Evolutionary conservation across 441 rosid species (phyloP).

Genomic region (Brassica hybrid): DNA sequence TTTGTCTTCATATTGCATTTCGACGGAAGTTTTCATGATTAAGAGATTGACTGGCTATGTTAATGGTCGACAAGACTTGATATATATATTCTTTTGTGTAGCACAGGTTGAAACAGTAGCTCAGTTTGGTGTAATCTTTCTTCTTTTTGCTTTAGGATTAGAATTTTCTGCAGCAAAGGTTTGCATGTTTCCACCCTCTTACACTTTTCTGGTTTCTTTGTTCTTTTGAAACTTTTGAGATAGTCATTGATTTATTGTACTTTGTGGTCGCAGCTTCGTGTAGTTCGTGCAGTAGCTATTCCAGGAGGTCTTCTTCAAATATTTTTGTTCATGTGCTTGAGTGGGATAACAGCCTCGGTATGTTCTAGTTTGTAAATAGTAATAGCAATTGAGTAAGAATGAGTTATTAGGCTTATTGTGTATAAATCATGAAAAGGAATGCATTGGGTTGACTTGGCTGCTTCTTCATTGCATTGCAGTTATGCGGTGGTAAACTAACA

Average conservation of each 20-base stretch:
- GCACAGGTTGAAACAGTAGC: conserved; percentile 97
- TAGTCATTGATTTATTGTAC: no score
- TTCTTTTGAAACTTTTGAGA: conserved; percentile 20
- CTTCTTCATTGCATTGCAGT: conserved; percentile 55
- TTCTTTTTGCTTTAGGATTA: conserved; percentile 93
- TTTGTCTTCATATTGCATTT: conserved; percentile 10
- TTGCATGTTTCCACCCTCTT: conserved; percentile 39
- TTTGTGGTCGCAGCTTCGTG: conserved; percentile 73
- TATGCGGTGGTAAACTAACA: conserved; percentile 92
- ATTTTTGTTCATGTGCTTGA: conserved; percentile 89
- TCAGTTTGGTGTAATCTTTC: conserved; percentile 97
- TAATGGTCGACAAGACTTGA: conserved; percentile 28
- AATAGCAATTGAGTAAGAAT: conserved; percentile 5
- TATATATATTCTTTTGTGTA: conserved; percentile 18
- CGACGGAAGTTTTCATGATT: neutral
- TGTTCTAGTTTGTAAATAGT: conserved; percentile 34
- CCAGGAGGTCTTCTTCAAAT: conserved; percentile 97
- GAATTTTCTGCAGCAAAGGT: conserved; percentile 94
- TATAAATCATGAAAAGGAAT: conserved; percentile 7
- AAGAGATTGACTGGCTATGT: conserved; percentile 1
- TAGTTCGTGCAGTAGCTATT: conserved; percentile 96
- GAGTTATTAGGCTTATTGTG: conserved; percentile 10
- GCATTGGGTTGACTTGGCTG: conserved; percentile 15
- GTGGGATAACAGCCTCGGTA: conserved; percentile 89
- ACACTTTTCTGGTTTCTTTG: conserved; percentile 15